Base-by-base conservation (phyloP, 1,284 basidiomycete species). In the Termitomyces sp. region DNA sequence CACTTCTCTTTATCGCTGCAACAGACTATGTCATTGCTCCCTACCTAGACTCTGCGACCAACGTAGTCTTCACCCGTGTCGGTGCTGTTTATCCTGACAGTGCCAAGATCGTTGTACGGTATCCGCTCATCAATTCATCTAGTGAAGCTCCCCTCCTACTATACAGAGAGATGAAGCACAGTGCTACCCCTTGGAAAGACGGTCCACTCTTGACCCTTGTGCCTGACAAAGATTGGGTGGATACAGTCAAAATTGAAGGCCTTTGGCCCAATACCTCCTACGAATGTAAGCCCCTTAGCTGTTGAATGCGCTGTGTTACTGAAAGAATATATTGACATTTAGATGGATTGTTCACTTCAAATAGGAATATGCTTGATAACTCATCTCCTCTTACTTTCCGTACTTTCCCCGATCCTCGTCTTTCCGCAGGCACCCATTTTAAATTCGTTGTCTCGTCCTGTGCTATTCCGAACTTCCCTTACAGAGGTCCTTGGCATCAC, bases 261-360 rank as follows among this genome's bases (percentile, higher is more conserved):
- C 75, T 91, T 2, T 88, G 83, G 82, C 86, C 88, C 0, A 77
- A 74, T 46, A 88, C 85, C 2, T 66, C 71, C 8, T 92, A 91
- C 62, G 84, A 91, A 73, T 91, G 86, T 87, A 54, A 63, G 75
- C n/a, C 19, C 14, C 13, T 4, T 13, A 28, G 3, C 33, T 16
- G 69, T 38, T 49, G 43, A 33, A 16, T 55, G 50, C 51, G 34
- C 38, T 50, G 10, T 53, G 35, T 46, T 28, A 49, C 49, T 39
- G 48, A 3, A 31, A 8, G 52, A 52, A 24, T 37, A 53, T 33
- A 63, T 35, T 58, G 37, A 24, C 35, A 48, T 13, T 44, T 43
- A 88, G 80, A 83, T 69, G 67, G 72, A 40, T 67, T 88, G 50
- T 74, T 81, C 34, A 61, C 73, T 57, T 53, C 69, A 43, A 72